Percentiles rank a stretch among this genome's conserved stretches.
Conservation (phyloP, 441 rosid species). For the Bruguiera hainesii region DNA sequence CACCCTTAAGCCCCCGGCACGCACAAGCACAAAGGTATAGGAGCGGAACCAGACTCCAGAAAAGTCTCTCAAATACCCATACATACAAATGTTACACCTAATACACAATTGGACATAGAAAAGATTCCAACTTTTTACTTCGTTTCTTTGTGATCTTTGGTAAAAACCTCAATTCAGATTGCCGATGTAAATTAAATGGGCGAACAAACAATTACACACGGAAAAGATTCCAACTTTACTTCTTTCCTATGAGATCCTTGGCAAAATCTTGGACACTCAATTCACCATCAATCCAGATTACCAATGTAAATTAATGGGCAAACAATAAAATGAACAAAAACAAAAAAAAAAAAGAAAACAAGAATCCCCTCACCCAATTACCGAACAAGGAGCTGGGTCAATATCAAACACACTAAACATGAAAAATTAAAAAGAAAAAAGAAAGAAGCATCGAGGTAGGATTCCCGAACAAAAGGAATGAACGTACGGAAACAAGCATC, state of each 20-base stretch:
- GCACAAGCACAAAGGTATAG: conserved; percentile 1
- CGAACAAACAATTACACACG: background rate
- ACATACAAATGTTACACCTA: background rate
- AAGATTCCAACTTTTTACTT: conserved; percentile 4
- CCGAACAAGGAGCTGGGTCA: background rate
- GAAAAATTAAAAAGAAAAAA: background rate
- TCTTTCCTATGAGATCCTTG: background rate
- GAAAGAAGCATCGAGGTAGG: conserved; percentile 55
- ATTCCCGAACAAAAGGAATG: conserved; percentile 35
- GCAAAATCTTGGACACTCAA: background rate
- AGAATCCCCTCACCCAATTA: background rate
- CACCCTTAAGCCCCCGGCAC: background rate
- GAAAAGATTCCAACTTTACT: conserved; percentile 2
- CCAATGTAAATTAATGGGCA: no score
- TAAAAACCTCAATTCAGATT: background rate
- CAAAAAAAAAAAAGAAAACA: background rate
- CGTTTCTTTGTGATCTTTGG: no score
- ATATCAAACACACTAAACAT: background rate
- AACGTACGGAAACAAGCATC: conserved; percentile 77
- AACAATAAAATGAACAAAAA: background rate
- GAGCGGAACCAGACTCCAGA: background rate
- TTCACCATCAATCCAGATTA: background rate
- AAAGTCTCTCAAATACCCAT: conserved; percentile 5
- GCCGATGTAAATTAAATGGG: no score
- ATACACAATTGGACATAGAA: background rate